phyloP scores from a whole-genome alignment of 129 eudicot species.

The Erigeron canadensis region DNA sequence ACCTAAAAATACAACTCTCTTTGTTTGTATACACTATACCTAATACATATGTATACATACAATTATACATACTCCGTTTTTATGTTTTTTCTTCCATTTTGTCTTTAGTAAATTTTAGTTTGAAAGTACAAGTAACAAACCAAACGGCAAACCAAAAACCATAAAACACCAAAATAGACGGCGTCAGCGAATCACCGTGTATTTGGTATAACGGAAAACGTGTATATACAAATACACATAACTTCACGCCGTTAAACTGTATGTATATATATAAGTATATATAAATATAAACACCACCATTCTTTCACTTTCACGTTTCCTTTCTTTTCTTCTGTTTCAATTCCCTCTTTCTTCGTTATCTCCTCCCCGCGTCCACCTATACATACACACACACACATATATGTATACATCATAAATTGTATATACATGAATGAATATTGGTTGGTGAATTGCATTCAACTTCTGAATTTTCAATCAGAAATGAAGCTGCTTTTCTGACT shows the following conservation, averaged over 20 bases:
- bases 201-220: background rate
- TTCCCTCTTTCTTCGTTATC: conserved; percentile 28
- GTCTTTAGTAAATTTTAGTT: background rate
- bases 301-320: conserved; percentile 12
- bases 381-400: background rate
- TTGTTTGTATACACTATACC: background rate
- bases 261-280: conserved; percentile 14
- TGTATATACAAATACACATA: background rate
- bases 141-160: background rate
- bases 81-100: too few relatives aligned
- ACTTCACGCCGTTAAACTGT: conserved; percentile 4
- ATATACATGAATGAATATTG: background rate
- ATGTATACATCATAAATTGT: background rate
- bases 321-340: conserved; percentile 16
- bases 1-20: background rate
- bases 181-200: conserved; percentile 13
- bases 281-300: conserved; percentile 33
- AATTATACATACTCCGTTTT: too few relatives aligned
- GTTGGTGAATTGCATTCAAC: conserved; percentile 41
- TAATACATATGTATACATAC: too few relatives aligned
- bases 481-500: conserved; percentile 26
- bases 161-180: conserved; percentile 16
- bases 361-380: conserved; percentile 24
- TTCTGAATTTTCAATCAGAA: conserved; percentile 32
- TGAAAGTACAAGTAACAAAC: background rate